Conservation (phyloP, 371 early-diverging fungal genomes). For the Mucor racemosus region DNA sequence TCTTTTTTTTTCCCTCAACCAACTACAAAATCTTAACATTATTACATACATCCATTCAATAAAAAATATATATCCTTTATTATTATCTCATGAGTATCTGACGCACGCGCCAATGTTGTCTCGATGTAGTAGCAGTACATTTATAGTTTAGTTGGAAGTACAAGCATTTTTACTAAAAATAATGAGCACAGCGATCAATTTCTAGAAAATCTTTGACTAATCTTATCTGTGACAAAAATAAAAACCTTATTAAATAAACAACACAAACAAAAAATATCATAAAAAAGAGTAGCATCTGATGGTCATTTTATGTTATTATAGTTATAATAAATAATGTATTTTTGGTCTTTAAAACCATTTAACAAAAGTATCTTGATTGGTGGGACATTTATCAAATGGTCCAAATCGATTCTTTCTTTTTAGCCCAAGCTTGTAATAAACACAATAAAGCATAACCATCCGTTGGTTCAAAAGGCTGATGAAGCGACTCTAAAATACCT, state of each 20-base stretch:
- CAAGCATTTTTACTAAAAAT: neutral
- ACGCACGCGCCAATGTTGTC: too few species aligned
- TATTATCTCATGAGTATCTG: too few species aligned
- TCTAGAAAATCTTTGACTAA: constrained; percentile 1
- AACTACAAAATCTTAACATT: neutral
- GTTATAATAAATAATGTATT: neutral
- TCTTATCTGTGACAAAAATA: too few species aligned
- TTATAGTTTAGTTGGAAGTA: too few species aligned
- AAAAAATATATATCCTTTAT: neutral
- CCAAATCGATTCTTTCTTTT: constrained; percentile 32
- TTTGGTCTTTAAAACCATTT: too few species aligned
- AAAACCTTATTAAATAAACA: constrained; percentile 9
- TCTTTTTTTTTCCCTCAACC: too few species aligned
- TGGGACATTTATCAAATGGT: neutral
- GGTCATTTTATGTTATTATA: neutral
- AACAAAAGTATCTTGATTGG: too few species aligned
- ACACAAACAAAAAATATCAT: neutral
- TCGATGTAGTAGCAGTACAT: too few species aligned
- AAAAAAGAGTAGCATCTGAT: neutral
- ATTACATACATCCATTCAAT: neutral
- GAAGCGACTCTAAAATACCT: constrained; percentile 25
- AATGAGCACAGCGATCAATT: constrained; percentile 5
- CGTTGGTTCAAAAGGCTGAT: constrained; percentile 22
- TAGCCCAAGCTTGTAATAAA: constrained; percentile 37
- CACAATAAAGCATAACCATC: constrained; percentile 46